Conservation (phyloP, 331 rosid genomes). For the Dryas integrifolia region DNA sequence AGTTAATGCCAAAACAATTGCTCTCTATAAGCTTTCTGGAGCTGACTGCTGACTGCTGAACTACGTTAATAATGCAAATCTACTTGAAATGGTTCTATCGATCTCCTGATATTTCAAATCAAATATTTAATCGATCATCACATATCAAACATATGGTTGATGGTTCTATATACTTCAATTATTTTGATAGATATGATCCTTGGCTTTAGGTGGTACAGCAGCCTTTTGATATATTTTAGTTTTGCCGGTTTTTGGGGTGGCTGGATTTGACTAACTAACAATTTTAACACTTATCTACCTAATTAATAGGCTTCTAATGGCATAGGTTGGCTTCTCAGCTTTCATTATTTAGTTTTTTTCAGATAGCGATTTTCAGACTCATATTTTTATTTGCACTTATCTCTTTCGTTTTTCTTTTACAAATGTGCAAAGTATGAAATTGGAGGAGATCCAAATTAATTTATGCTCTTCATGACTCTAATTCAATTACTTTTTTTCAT, state of each 20-base stretch:
- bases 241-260: constrained; percentile 18
- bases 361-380: too few relatives aligned
- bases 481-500: too few relatives aligned
- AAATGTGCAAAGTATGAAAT: too few relatives aligned
- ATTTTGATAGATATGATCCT: constrained; percentile 9
- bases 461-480: too few relatives aligned
- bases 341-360: too few relatives aligned
- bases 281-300: constrained; percentile 10
- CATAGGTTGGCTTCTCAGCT: too few relatives aligned
- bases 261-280: constrained; percentile 29
- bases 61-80: background rate
- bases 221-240: background rate
- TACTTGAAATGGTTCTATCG: background rate
- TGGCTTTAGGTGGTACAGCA: constrained; percentile 14
- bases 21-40: background rate
- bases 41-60: background rate
- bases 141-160: background rate
- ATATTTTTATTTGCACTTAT: too few relatives aligned
- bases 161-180: background rate
- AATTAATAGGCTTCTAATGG: background rate
- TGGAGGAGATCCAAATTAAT: too few relatives aligned
- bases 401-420: too few relatives aligned
- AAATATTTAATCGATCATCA: background rate
- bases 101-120: background rate
- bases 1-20: background rate